Percentiles rank a stretch among this genome's conserved stretches.
Conservation (phyloP, 202 grass and related monocot genomes). For the Brachypodium distachyon region DNA sequence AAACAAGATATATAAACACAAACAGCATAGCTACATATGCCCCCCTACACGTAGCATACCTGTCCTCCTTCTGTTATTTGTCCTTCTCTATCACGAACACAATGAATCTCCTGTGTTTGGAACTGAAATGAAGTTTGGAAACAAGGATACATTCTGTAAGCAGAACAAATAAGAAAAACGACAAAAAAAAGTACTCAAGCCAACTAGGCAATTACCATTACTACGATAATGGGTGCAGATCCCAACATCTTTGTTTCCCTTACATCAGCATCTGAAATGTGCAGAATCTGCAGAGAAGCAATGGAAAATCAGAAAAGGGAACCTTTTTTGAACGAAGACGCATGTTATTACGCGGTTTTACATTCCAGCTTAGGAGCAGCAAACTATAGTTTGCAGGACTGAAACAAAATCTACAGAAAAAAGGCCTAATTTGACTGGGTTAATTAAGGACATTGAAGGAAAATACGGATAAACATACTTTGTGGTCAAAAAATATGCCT, state of each 20-base stretch:
- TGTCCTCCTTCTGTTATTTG: slow-evolving; percentile 41
- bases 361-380: slow-evolving; percentile 10
- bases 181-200: background rate
- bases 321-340: background rate
- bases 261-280: slow-evolving; percentile 50
- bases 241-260: slow-evolving; percentile 47
- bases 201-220: slow-evolving; percentile 9
- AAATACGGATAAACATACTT: slow-evolving; percentile 34
- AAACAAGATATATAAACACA: slow-evolving; percentile 3
- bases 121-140: slow-evolving; percentile 35
- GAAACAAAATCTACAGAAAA: background rate
- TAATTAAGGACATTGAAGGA: background rate
- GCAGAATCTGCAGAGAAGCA: slow-evolving; percentile 36
- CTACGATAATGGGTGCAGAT: slow-evolving; percentile 29
- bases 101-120: slow-evolving; percentile 49
- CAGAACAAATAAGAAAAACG: background rate
- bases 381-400: background rate
- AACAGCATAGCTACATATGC: background rate
- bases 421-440: background rate
- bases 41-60: slow-evolving; percentile 19
- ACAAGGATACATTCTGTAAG: slow-evolving; percentile 7
- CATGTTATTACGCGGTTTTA: background rate
- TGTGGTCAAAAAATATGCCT: slow-evolving; percentile 90
- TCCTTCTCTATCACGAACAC: slow-evolving; percentile 46
- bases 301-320: background rate